Conservation (phyloP, 108 stramenopile genomes). For the Mayamaea pseudoterrestris region DNA sequence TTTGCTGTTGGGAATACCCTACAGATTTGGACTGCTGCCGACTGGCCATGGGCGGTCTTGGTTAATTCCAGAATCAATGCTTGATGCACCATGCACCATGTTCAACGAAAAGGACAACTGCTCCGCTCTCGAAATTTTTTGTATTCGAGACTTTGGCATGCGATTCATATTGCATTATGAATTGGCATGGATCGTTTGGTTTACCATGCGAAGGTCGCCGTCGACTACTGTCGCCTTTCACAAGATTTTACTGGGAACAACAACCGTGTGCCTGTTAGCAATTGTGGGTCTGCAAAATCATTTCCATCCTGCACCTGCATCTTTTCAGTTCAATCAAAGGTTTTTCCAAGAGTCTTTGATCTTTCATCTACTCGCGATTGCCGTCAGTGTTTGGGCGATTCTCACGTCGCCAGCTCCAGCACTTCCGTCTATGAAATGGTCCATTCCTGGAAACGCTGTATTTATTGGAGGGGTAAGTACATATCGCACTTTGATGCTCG, state of each 20-base stretch:
- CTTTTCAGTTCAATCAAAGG: neutral
- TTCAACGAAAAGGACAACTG: neutral
- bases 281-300: neutral
- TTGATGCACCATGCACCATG: neutral
- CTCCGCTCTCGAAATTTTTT: neutral
- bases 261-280: neutral
- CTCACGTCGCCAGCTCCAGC: neutral
- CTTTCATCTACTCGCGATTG: neutral
- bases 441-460: constrained; percentile 4
- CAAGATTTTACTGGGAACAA: neutral
- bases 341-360: neutral
- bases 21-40: constrained; percentile 3
- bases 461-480: neutral
- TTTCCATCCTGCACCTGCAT: neutral
- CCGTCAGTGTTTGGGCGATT: neutral
- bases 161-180: neutral
- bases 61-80: neutral
- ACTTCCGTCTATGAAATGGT: constrained; percentile 2
- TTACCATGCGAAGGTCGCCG: neutral
- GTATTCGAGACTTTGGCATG: neutral
- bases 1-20: constrained; percentile 4
- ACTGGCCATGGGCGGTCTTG: neutral
- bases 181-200: constrained; percentile 3
- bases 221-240: neutral
- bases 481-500: too few species aligned